phyloP scores from a whole-genome alignment of 176 grass and related monocot genomes.

The Oryza meyeriana region DNA sequence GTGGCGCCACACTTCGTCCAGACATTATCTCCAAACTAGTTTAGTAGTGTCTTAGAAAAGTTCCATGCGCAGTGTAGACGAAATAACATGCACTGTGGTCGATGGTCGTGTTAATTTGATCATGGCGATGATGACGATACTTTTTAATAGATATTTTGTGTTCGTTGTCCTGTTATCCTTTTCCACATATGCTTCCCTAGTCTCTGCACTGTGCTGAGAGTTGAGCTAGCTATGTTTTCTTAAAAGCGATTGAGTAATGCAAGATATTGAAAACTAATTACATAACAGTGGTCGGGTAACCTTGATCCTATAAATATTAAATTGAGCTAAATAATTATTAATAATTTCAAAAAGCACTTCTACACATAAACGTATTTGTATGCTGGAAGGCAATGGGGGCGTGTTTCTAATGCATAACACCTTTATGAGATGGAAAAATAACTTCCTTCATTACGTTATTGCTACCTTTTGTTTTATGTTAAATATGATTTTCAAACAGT shows the following conservation, averaged over 20 bases:
- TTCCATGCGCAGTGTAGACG: not conserved
- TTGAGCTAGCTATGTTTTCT: constrained; percentile 14
- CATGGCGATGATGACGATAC: constrained; percentile 8
- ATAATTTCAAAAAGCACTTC: not conserved
- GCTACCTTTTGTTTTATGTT: not conserved
- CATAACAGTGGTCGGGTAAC: not conserved
- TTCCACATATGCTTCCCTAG: constrained; percentile 25
- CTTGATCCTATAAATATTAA: not conserved
- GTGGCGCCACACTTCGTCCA: constrained; percentile 24
- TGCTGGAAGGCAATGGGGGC: not conserved
- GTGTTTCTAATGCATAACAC: not conserved
- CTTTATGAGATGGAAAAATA: not conserved
- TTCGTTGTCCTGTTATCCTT: constrained; percentile 24
- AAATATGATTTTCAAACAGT: not conserved
- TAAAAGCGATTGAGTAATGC: not conserved
- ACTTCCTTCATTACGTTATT: not conserved
- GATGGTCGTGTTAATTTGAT: too few relatives aligned
- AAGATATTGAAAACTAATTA: constrained; percentile 25
- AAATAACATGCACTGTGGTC: not conserved
- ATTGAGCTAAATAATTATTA: not conserved
- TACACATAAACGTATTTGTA: not conserved
- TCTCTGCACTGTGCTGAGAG: constrained; percentile 4
- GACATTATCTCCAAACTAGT: constrained; percentile 23
- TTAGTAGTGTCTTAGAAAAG: constrained; percentile 11
- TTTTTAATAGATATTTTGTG: constrained; percentile 14